Percentiles rank a stretch among this genome's conserved stretches.
Conservation (phyloP, 306 rosid genomes). For the Mimosa bimucronata region DNA sequence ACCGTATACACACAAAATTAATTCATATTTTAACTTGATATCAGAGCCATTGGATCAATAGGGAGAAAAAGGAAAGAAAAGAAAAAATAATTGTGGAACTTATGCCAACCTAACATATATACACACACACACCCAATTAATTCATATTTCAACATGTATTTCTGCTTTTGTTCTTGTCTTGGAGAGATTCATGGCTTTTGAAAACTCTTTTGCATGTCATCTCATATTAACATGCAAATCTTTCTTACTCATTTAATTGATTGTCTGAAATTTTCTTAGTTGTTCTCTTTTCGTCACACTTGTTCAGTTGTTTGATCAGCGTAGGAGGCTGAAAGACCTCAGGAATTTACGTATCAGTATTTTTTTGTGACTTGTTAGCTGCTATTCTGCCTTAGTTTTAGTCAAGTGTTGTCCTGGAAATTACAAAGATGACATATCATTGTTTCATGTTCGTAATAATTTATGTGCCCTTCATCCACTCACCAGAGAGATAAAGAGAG, state of each 20-base stretch:
- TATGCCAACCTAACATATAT: no score
- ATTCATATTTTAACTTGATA: no score
- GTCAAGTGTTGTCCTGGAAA: not conserved
- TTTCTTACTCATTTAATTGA: no score
- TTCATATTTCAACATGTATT: not conserved
- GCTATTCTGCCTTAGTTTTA: not conserved
- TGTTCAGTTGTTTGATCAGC: not conserved
- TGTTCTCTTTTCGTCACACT: not conserved
- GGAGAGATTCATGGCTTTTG: not conserved
- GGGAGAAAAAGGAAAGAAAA: no score
- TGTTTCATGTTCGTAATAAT: no score
- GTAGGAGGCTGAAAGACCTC: not conserved
- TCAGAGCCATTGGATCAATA: no score
- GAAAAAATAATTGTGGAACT: no score
- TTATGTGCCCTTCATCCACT: no score
- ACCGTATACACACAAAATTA: no score
- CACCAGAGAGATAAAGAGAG: no score
- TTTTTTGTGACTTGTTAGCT: not conserved
- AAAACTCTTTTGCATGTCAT: not conserved
- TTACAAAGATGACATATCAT: not conserved
- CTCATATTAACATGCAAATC: not conserved
- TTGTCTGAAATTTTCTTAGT: not conserved
- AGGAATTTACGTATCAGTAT: not conserved
- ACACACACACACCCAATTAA: no score
- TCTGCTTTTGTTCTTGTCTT: not conserved